Percentiles rank a stretch among this genome's conserved stretches.
Evolutionary conservation across 2,329 filamentous ascomycete genomes (phyloP).

Genomic region (Tolypocladium inflatum): DNA sequence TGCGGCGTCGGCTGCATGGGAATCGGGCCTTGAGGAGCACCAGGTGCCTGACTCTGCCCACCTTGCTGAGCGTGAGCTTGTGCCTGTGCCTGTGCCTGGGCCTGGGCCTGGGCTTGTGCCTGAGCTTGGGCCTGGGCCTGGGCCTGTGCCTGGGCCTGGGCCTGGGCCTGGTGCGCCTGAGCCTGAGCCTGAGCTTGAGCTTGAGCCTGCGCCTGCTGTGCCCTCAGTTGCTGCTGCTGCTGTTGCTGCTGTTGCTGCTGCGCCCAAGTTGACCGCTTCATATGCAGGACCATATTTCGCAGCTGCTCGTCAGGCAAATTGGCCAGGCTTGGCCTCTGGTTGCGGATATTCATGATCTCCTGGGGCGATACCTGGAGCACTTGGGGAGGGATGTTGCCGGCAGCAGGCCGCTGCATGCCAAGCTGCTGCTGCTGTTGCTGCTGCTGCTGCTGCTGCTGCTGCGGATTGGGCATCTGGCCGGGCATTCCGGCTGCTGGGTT

Average conservation of each 20-base stretch:
- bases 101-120: constrained; percentile 20
- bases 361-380: constrained; percentile 22
- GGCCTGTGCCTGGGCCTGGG: constrained; percentile 18
- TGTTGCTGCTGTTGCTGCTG: constrained; percentile 21
- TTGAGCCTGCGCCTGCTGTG: constrained; percentile 10
- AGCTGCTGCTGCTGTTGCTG: constrained; percentile 7
- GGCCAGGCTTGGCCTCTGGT: constrained; percentile 12
- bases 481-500: constrained; percentile 13
- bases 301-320: constrained; percentile 24
- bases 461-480: constrained; percentile 17
- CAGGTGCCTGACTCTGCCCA: constrained; percentile 28
- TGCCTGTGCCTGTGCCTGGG: constrained; percentile 19
- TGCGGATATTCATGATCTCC: constrained; percentile 22
- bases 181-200: constrained; percentile 6
- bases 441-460: constrained; percentile 4
- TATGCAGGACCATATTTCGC: constrained; percentile 18
- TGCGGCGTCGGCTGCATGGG: constrained; percentile 48
- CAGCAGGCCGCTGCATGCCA: constrained; percentile 12
- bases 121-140: constrained; percentile 27
- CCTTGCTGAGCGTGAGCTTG: constrained; percentile 28
- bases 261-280: constrained; percentile 22
- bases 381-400: constrained; percentile 18
- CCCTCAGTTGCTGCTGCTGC: constrained; percentile 11
- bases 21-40: constrained; percentile 37
- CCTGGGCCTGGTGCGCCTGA: constrained; percentile 12